These are phyloP conservation scores for Aspergillus texensis DNA, from an alignment of 2,329 filamentous ascomycete species.

Conservation along the genomic window DNA sequence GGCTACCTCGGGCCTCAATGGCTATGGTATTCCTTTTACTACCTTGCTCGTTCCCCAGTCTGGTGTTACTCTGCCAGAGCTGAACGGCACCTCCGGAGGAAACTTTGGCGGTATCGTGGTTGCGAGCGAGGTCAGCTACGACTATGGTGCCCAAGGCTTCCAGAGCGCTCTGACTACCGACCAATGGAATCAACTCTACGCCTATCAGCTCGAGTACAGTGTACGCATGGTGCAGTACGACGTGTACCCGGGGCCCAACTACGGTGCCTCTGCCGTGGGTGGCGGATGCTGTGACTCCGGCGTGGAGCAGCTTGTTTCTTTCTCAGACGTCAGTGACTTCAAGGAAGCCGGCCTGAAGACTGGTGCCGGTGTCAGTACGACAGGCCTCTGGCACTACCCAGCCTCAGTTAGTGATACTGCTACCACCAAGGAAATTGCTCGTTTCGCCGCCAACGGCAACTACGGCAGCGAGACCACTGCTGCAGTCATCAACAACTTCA, in stretches of 20 bases:
- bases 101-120: slow-evolving; percentile 64
- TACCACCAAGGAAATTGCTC: slow-evolving; percentile 58
- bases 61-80: slow-evolving; percentile 54
- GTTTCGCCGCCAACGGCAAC: slow-evolving; percentile 52
- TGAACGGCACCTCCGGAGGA: slow-evolving; percentile 55
- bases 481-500: slow-evolving; percentile 62
- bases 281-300: slow-evolving; percentile 52
- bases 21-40: slow-evolving; percentile 64
- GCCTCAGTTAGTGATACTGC: slow-evolving; percentile 57
- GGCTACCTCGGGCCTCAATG: slow-evolving; percentile 58
- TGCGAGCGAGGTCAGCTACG: slow-evolving; percentile 57
- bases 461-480: slow-evolving; percentile 50
- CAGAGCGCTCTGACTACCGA: slow-evolving; percentile 57
- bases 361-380: slow-evolving; percentile 52
- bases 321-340: slow-evolving; percentile 59
- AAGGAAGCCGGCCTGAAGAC: slow-evolving; percentile 57
- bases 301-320: slow-evolving; percentile 56
- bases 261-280: slow-evolving; percentile 46
- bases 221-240: slow-evolving; percentile 64
- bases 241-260: slow-evolving; percentile 56
- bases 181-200: slow-evolving; percentile 60
- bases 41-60: slow-evolving; percentile 57
- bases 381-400: slow-evolving; percentile 62
- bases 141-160: slow-evolving; percentile 51
- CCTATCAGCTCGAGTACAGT: slow-evolving; percentile 61